Percentiles rank a stretch among this genome's conserved stretches.
These are phyloP conservation scores for Capsicum rhomboideum DNA, from an alignment of 257 asterid species.

Conservation along the genomic window DNA sequence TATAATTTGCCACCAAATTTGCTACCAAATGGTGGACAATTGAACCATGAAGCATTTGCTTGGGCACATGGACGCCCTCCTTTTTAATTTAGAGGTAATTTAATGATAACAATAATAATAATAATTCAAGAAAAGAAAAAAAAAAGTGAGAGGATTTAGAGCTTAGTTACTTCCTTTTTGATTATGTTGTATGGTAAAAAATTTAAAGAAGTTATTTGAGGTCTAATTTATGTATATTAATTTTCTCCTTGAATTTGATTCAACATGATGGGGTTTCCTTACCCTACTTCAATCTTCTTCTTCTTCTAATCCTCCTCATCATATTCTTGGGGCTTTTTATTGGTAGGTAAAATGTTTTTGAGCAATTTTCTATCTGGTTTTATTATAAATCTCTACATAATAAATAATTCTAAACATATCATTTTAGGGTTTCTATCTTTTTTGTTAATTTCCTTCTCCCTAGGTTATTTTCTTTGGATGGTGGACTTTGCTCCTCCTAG, in stretches of 20 bases:
- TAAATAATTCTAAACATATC: background rate
- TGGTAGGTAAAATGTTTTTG: background rate
- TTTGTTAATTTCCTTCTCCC: background rate
- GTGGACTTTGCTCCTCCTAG: background rate
- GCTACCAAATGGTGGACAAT: slow-evolving; percentile 35
- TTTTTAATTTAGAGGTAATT: slow-evolving; percentile 23
- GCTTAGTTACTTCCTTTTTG: background rate
- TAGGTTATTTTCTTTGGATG: background rate
- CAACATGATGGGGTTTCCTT: background rate
- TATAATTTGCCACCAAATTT: slow-evolving; percentile 31
- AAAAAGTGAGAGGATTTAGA: background rate
- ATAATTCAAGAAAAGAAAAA: background rate
- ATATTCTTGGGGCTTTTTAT: background rate
- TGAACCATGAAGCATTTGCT: slow-evolving; percentile 41
- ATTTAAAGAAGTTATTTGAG: background rate
- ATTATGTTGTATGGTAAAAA: background rate
- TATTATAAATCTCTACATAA: background rate
- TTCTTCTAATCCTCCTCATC: background rate
- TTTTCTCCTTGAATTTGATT: slow-evolving; percentile 5
- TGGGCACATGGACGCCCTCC: slow-evolving; percentile 56
- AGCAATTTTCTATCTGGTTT: background rate
- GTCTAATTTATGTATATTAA: slow-evolving; percentile 6
- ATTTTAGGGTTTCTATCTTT: background rate
- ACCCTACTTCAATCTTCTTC: background rate
- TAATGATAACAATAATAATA: background rate